Percentiles rank a stretch among this genome's conserved stretches.
These are phyloP conservation scores for Letharia lupina DNA, from an alignment of 495 filamentous ascomycete species.

Conservation along the genomic window DNA sequence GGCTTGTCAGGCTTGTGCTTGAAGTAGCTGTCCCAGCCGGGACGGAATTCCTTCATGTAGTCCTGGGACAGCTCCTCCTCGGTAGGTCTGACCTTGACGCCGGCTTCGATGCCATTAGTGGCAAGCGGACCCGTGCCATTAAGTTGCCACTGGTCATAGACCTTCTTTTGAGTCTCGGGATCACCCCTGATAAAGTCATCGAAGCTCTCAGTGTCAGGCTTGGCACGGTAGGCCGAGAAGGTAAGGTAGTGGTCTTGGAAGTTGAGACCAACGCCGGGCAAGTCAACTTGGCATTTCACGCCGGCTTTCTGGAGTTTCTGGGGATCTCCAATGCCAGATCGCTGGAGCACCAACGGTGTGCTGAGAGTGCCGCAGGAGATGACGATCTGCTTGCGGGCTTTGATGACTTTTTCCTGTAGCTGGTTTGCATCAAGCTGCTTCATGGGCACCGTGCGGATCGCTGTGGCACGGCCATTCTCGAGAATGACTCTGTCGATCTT, in stretches of 20 bases:
- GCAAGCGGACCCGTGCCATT: slow-evolving; percentile 72
- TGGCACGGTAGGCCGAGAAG: slow-evolving; percentile 66
- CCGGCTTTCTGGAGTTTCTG: slow-evolving; percentile 62
- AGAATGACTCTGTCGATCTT: slow-evolving; percentile 78
- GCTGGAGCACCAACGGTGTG: slow-evolving; percentile 69
- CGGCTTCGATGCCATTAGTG: slow-evolving; percentile 81
- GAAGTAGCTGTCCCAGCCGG: slow-evolving; percentile 74
- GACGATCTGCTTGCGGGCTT: slow-evolving; percentile 69
- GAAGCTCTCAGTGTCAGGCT: slow-evolving; percentile 69
- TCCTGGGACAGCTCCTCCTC: slow-evolving; percentile 60
- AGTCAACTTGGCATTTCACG: slow-evolving; percentile 62
- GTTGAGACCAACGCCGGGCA: slow-evolving; percentile 75
- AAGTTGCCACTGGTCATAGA: slow-evolving; percentile 67
- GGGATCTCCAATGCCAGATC: slow-evolving; percentile 63
- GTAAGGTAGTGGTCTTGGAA: slow-evolving; percentile 84
- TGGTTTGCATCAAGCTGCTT: slow-evolving; percentile 44
- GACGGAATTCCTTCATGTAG: slow-evolving; percentile 58
- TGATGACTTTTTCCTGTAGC: slow-evolving; percentile 48
- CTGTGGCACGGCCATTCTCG: slow-evolving; percentile 58
- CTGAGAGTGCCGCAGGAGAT: slow-evolving; percentile 73
- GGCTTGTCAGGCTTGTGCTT: slow-evolving; percentile 81
- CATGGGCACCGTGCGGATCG: slow-evolving; percentile 48
- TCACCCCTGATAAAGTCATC: slow-evolving; percentile 74
- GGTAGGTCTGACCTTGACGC: slow-evolving; percentile 70
- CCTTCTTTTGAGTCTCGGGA: slow-evolving; percentile 57